Base-by-base conservation (phyloP, 306 rosid genomes). In the Citrullus amarus region DNA sequence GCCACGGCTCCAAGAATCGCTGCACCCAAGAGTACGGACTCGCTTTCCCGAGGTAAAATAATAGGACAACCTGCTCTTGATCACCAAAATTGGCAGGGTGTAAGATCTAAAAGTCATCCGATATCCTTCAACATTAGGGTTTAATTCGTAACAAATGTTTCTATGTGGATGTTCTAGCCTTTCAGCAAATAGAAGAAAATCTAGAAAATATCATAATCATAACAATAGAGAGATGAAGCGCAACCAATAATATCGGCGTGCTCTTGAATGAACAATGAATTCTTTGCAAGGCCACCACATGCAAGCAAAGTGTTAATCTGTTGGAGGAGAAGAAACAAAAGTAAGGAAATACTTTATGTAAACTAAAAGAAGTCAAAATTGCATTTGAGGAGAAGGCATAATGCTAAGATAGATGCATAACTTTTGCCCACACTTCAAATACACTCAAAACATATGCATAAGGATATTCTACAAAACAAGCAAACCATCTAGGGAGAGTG, bases 11-110 rank as follows among this genome's bases (percentile, higher is more conserved):
- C 97, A 53, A 94, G 87, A 87, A 92, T 94, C 68, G 98, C 90
- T 84, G 98, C 96, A 74, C 98, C 98, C 87, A 94, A 87, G 73
- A 94, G 96, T 83, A 94, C 96, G 67, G 98, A 88, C 82, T 94
- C 96, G 65, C 88, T 89, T 82, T 94, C 98, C 82, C 93, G 93
- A 43, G 98, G 98, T 84, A 94, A 91, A 88, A 94, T 86, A 84
- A 94, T 89, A 59, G 97, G 90, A 84, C 90, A 94, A 58, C 98
- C 98, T 94, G 83, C 55, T 74, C 51, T 78, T 80, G 69, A 30
- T 76, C 22, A 53, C 69, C 72, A 58, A 6, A 41, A 7, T 77
- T 12, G 14, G 18, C 18, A 7, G 7, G 30, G 28, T 14, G 39
- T 48, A 73, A 54, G 22, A 58, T 76, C 22, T 14, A 59, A 38